A percentile compares a stretch with the other conserved stretches of the same genome.
Conservation (phyloP, 2,329 filamentous ascomycete genomes). For the Intubia oerlemansii region DNA sequence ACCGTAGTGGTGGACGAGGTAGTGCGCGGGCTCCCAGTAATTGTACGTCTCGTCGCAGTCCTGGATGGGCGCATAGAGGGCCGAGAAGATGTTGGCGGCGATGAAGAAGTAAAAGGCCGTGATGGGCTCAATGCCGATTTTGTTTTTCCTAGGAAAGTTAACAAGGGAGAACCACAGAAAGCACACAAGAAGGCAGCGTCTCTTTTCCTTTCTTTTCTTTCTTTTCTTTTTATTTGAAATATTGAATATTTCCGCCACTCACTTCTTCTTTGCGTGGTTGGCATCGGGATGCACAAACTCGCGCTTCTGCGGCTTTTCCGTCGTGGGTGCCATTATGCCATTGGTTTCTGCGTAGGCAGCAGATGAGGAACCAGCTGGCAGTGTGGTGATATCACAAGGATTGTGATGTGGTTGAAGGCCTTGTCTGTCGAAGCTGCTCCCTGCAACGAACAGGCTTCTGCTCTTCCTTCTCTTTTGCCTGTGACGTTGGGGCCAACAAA, state of each 20-base stretch:
- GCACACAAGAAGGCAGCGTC: background rate
- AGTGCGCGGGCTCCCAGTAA: conserved; percentile 96
- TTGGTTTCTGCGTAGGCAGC: no score
- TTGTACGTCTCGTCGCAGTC: conserved; percentile 99
- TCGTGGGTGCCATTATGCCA: conserved; percentile 19
- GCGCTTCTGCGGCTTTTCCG: conserved; percentile 8
- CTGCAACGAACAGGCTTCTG: no score
- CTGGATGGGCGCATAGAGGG: conserved; percentile 73
- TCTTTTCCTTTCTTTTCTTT: conserved; percentile 8
- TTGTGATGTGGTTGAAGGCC: no score
- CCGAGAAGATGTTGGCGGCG: conserved; percentile 51
- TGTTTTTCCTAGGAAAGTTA: conserved; percentile 14
- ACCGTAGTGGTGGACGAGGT: conserved; percentile 78
- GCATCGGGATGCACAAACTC: conserved; percentile 27
- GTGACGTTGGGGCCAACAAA: no score
- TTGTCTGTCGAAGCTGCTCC: no score
- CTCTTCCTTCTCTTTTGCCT: no score
- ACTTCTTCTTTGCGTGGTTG: conserved; percentile 31
- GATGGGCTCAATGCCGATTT: conserved; percentile 45
- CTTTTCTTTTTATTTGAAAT: conserved; percentile 20
- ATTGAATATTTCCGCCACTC: conserved; percentile 2
- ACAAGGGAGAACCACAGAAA: background rate
- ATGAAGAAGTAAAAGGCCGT: conserved; percentile 67
- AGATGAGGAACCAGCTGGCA: no score
- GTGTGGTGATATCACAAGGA: no score